Conservation (phyloP, 2,329 filamentous ascomycete species). For the Endothia cerciana region DNA sequence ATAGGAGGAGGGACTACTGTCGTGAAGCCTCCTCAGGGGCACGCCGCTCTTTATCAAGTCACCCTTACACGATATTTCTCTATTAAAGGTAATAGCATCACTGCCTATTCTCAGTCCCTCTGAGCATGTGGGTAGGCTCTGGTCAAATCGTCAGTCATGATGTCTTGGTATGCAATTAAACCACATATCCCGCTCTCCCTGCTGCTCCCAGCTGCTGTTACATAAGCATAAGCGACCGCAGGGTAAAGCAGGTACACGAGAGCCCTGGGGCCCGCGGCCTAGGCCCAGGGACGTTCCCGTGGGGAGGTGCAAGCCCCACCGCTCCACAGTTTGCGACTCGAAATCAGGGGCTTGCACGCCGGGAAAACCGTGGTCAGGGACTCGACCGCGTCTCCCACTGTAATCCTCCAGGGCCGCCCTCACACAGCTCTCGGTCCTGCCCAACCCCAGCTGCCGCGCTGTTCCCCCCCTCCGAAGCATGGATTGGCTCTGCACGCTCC, state of each 20-base stretch:
- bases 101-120: no score
- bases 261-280: no score
- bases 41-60: no score
- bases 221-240: no score
- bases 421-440: background rate
- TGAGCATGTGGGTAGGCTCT: no score
- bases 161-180: background rate
- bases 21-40: no score
- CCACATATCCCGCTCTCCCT: background rate
- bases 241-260: no score
- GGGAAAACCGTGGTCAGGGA: background rate
- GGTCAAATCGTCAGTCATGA: no score
- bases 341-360: background rate
- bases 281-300: background rate
- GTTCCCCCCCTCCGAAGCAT: background rate
- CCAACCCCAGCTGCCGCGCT: background rate
- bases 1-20: no score
- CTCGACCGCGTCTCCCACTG: conserved; percentile 1
- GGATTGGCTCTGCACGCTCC: background rate
- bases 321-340: background rate
- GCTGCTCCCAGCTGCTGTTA: no score
- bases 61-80: no score
- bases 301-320: background rate
- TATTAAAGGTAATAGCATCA: no score
- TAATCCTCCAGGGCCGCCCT: background rate